Evolutionary conservation across 352 stramenopile genomes (phyloP).

Genomic region (Pythium graminicola): DNA sequence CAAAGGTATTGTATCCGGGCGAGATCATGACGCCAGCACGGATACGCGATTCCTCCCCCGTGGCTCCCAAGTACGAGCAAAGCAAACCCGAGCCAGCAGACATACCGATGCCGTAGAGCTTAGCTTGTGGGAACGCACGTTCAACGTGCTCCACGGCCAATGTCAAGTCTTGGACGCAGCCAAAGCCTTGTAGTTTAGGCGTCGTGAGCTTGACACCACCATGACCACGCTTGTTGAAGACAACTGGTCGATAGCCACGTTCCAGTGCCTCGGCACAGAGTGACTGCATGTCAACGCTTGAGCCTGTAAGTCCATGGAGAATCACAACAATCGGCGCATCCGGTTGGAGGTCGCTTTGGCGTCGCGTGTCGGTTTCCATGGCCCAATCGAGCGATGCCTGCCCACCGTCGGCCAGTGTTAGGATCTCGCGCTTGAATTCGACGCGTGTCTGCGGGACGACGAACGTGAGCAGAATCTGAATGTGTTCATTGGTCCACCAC

Average conservation of each 20-base stretch:
- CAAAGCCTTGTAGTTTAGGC: conserved; percentile 68
- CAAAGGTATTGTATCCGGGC: conserved; percentile 65
- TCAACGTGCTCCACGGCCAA: conserved; percentile 51
- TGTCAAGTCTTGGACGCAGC: conserved; percentile 49
- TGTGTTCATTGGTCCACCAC: conserved; percentile 72
- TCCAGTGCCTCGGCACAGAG: conserved; percentile 55
- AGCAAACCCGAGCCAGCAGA: conserved; percentile 61
- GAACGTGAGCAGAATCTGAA: conserved; percentile 69
- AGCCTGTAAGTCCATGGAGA: conserved; percentile 64
- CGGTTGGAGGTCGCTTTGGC: conserved; percentile 3
- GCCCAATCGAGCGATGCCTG: conserved; percentile 69
- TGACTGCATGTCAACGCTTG: conserved; percentile 50
- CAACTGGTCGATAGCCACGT: conserved; percentile 65
- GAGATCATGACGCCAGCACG: conserved; percentile 61
- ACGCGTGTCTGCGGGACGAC: conserved; percentile 50
- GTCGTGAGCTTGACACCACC: conserved; percentile 54
- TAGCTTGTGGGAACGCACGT: conserved; percentile 33
- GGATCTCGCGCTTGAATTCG: conserved; percentile 52
- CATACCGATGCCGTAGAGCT: conserved; percentile 62
- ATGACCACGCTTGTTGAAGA: conserved; percentile 83
- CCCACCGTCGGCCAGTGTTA: conserved; percentile 52
- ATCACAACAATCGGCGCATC: conserved; percentile 57
- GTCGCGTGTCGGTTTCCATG: conserved; percentile 29
- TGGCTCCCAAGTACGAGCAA: conserved; percentile 69
- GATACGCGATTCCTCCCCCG: conserved; percentile 41